phyloP scores from a whole-genome alignment of 2,329 filamentous ascomycete species.

The Xylaria sp. region DNA sequence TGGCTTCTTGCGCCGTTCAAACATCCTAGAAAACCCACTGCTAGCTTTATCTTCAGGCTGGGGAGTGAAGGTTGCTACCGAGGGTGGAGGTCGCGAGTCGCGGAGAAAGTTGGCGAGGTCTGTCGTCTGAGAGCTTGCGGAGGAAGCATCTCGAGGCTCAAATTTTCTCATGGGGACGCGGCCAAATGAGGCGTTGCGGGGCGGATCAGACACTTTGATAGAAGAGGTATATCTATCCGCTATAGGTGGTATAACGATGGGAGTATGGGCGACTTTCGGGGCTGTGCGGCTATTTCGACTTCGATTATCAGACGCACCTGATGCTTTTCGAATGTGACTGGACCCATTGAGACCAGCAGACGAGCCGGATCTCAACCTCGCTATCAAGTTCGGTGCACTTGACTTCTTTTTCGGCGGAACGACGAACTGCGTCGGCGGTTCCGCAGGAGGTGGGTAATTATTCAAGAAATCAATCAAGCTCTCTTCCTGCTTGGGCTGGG shows the following conservation, averaged over 20 bases:
- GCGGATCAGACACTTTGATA: slow-evolving; percentile 32
- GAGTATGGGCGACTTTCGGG: slow-evolving; percentile 57
- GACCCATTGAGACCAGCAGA: slow-evolving; percentile 44
- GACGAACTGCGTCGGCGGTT: slow-evolving; percentile 53
- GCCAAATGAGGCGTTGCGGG: slow-evolving; percentile 45
- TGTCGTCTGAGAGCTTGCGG: slow-evolving; percentile 62
- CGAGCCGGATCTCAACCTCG: slow-evolving; percentile 59
- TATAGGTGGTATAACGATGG: slow-evolving; percentile 61
- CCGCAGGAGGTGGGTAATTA: slow-evolving; percentile 72
- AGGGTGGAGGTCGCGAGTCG: slow-evolving; percentile 71
- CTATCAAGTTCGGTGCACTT: slow-evolving; percentile 70
- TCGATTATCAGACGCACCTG: slow-evolving; percentile 49
- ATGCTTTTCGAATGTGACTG: slow-evolving; percentile 39
- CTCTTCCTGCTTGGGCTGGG: slow-evolving; percentile 66
- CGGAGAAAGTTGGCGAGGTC: slow-evolving; percentile 79
- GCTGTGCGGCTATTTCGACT: slow-evolving; percentile 55
- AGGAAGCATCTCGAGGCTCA: slow-evolving; percentile 64
- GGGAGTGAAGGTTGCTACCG: slow-evolving; percentile 45
- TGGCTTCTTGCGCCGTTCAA: slow-evolving; percentile 62
- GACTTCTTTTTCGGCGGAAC: slow-evolving; percentile 69
- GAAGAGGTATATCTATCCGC: slow-evolving; percentile 56
- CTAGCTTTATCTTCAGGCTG: slow-evolving; percentile 51
- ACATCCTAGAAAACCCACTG: slow-evolving; percentile 59
- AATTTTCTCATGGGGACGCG: slow-evolving; percentile 67
- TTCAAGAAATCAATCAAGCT: slow-evolving; percentile 78